Base-by-base conservation (phyloP, 768 basidiomycete genomes). In the Tephrocybe sp. region DNA sequence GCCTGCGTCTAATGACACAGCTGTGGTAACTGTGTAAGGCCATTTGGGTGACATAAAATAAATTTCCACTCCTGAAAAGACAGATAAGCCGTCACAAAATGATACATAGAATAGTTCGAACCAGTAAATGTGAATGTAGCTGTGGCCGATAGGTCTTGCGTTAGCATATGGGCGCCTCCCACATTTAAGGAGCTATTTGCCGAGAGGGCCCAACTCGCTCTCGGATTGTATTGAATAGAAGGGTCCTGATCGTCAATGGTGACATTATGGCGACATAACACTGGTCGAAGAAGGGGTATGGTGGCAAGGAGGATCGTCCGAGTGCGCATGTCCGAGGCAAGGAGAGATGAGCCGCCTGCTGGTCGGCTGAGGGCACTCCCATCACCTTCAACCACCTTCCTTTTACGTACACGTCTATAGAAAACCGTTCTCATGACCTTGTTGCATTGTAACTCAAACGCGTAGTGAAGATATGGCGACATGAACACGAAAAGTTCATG, bases 61-160 rank as follows among this genome's bases (percentile, higher is more conserved):
- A 15, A 78, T 63, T 1, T 72, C 71, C 5, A 69, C 64, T 23
- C 75, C 76, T 76, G 34, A 11, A 24, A 13, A n/a, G 18, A 42
- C 45, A 8, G 24, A 31, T 45, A 15, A 25, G 22, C 15, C 7
- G 4, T 18, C 37, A 33, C 22, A 39, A 37, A 19, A 9, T 30
- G 52, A 50, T 19, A 44, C 18, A 19, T 15, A 42, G 13, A 25
- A 16, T n/a, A n/a, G n/a, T 21, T 47, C 60, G 11, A 43, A 76
- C 75, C 75, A 27, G 69, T 72, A 53, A 77, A 77, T 1, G 51
- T 64, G 47, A 76, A 68, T 2, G 62, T 61, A n/a, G 75, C 75
- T 12, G 64, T 73, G n/a, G 66, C 72, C 4, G 36, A 34, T 1
- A 45, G 22, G 24, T 60, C 57, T 30, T 58, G 54, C 18, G 62